Base-by-base conservation (phyloP, 441 rosid species). In the Gossypium trilobum region DNA sequence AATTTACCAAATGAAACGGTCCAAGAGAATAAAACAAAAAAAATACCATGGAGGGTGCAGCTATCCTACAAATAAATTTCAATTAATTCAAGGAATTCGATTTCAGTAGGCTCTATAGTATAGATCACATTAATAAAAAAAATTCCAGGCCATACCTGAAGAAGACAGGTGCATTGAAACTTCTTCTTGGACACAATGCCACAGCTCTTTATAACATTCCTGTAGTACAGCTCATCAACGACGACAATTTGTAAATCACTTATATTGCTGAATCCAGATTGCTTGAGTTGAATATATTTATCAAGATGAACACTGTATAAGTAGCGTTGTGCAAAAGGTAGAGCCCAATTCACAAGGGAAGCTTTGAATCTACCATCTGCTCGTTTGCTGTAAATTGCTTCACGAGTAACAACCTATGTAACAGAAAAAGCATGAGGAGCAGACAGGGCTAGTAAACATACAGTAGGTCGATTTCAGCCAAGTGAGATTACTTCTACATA, bases 271-370 rank as follows among this genome's bases (percentile, higher is more conserved):
- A 82, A 81, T 62, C 85, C 87, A 59, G 85, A 81, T 73, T 80
- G 85, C 81, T 80, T 87, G 29, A 85, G 80, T 77, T 81, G 85
- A 70, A 56, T 57, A 75, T 92, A 94, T 74, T 78, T 83, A 48
- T 86, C 86, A 51, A 82, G 89, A 74, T 89, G 91, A 11, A 83
- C 52, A 61, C 86, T 74, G 78, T 77, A 85, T 31, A 92, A 75
- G 82, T 91, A 95, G 65, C 97, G 93, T 78, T 92, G 99, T 54
- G 97, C 94, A 85, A 87, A 92, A 74, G 99, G 96, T 74, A 95
- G 90, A 62, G 86, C 87, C 99, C 99, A 95, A 78, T 91, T 83
- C 74, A 92, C 77, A 74, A 95, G 78, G 71, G 91, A 83, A 74
- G 86, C 81, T 77, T 83, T 83, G 66, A 78, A 77, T 72, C 82